Conservation (phyloP, 805 yeast species). For the Cyberlindnera japonica region DNA sequence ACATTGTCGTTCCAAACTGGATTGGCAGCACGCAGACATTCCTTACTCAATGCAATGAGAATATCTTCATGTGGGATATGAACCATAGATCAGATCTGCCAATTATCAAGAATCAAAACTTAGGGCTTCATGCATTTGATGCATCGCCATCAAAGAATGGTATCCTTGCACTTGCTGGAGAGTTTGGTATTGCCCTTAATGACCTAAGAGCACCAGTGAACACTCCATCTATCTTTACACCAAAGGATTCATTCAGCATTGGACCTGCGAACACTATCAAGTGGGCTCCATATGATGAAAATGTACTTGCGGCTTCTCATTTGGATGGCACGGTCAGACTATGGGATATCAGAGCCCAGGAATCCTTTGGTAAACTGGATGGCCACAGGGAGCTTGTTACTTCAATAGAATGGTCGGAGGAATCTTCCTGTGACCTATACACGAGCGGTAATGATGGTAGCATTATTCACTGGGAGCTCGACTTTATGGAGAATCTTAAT, state of each 20-base stretch:
- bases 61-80: conserved; percentile 74
- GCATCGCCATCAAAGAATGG: conserved; percentile 44
- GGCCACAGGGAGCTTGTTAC: conserved; percentile 58
- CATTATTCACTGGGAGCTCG: conserved; percentile 66
- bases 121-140: conserved; percentile 51
- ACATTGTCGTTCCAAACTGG: conserved; percentile 21
- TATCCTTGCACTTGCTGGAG: conserved; percentile 61
- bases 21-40: conserved; percentile 32
- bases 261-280: conserved; percentile 41
- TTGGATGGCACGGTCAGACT: conserved; percentile 52
- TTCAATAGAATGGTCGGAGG: conserved; percentile 56
- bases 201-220: conserved; percentile 51
- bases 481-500: conserved; percentile 27
- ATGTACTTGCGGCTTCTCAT: conserved; percentile 63
- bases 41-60: conserved; percentile 61
- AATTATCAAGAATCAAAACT: conserved; percentile 45
- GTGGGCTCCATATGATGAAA: conserved; percentile 63
- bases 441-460: conserved; percentile 65
- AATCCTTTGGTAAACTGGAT: conserved; percentile 46
- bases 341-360: conserved; percentile 70
- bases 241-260: conserved; percentile 31
- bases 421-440: conserved; percentile 46
- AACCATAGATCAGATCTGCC: conserved; percentile 57
- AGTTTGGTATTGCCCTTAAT: conserved; percentile 68
- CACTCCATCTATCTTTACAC: conserved; percentile 39